These are phyloP conservation scores for Chrysosphaeria jannelii DNA, from an alignment of 2,329 filamentous ascomycete genomes.

Conservation along the genomic window DNA sequence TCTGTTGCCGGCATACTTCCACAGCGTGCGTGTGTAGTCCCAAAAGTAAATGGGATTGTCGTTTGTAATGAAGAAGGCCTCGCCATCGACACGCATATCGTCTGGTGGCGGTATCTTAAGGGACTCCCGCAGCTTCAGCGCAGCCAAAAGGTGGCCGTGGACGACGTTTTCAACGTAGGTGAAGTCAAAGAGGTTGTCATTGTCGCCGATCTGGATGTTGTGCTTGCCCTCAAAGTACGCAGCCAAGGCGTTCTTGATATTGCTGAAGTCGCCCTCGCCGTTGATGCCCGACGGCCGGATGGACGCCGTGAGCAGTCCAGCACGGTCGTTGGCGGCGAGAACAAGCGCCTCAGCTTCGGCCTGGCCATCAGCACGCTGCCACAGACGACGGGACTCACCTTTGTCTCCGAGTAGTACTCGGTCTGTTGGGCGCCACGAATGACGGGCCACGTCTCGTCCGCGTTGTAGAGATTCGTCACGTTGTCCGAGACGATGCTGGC, in stretches of 20 bases:
- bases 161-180: conserved; percentile 33
- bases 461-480: conserved; percentile 46
- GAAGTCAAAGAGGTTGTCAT: conserved; percentile 31
- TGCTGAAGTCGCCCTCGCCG: conserved; percentile 47
- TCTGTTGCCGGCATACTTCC: conserved; percentile 26
- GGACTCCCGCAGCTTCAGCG: conserved; percentile 36
- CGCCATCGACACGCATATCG: conserved; percentile 48
- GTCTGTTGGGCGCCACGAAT: conserved; percentile 38
- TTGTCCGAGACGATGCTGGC: conserved; percentile 72
- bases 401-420: conserved; percentile 76
- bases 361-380: conserved; percentile 8
- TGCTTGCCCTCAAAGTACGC: conserved; percentile 39
- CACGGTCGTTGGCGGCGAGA: conserved; percentile 31
- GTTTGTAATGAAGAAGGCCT: conserved; percentile 78
- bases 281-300: conserved; percentile 75
- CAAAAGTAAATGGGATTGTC: conserved; percentile 72
- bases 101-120: no score
- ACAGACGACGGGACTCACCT: conserved; percentile 18
- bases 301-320: conserved; percentile 39
- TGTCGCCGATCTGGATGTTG: conserved; percentile 49
- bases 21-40: conserved; percentile 58
- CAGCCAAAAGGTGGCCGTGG: conserved; percentile 60
- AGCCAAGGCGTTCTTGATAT: no score
- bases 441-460: conserved; percentile 55
- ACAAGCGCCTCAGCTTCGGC: conserved; percentile 59